Evolutionary conservation across 495 filamentous ascomycete species (phyloP).

Genomic region (Apiosordaria backusii): DNA sequence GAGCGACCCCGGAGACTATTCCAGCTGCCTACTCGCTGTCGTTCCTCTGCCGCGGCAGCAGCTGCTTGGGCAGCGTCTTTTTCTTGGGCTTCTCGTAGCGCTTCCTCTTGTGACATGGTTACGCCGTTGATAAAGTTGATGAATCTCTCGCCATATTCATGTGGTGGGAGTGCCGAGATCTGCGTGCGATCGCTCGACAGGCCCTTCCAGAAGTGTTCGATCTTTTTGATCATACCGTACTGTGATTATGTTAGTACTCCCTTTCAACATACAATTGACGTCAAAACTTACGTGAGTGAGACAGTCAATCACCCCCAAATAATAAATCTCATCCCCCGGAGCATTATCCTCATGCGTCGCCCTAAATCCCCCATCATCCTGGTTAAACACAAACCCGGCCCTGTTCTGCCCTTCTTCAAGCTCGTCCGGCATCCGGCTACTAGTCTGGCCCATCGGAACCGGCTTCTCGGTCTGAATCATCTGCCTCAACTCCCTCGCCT

Average conservation of each 20-base stretch:
- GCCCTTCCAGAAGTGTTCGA: conserved; percentile 93
- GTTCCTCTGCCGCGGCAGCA: conserved; percentile 36
- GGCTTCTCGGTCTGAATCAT: conserved; percentile 90
- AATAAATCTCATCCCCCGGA: conserved; percentile 90
- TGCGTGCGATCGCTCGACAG: conserved; percentile 72
- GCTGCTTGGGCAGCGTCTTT: conserved; percentile 42
- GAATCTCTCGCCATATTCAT: conserved; percentile 91
- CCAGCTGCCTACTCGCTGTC: conserved; percentile 31
- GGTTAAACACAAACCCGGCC: conserved; percentile 70
- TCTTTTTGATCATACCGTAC: conserved; percentile 84
- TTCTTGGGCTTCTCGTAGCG: conserved; percentile 58
- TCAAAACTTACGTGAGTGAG: conserved; percentile 76
- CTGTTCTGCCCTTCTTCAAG: conserved; percentile 58
- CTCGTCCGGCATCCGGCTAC: conserved; percentile 83
- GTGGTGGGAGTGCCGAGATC: conserved; percentile 90
- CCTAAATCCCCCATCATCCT: conserved; percentile 88
- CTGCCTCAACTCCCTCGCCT: conserved; percentile 86
- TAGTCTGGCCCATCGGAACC: conserved; percentile 81
- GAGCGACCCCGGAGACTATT: conserved; percentile 22
- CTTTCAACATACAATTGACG: not conserved
- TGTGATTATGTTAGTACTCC: conserved; percentile 41
- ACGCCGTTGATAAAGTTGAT: conserved; percentile 86
- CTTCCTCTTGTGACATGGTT: conserved; percentile 85
- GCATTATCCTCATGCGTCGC: conserved; percentile 88
- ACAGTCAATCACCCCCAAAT: conserved; percentile 96